phyloP scores from a whole-genome alignment of 306 rosid genomes.

The Vigna unguiculata region DNA sequence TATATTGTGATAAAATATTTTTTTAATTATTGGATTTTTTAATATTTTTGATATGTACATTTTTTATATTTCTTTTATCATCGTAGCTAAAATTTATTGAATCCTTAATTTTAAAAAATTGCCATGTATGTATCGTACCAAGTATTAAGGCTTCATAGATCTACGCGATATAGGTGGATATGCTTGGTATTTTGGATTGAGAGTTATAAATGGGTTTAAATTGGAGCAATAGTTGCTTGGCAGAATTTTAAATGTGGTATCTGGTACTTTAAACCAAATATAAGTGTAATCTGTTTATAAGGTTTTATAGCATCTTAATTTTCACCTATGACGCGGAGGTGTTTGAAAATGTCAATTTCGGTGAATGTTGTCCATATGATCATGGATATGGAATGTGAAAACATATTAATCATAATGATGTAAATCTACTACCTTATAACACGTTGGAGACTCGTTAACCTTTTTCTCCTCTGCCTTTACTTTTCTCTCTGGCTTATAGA shows the following conservation, averaged over 20 bases:
- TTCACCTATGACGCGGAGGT: neutral
- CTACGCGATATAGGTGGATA: neutral
- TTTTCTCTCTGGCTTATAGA: constrained; percentile 31
- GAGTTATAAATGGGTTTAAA: neutral
- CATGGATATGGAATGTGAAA: constrained; percentile 9
- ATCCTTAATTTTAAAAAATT: no score
- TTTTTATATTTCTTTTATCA: no score
- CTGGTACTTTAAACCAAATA: neutral
- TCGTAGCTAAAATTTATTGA: no score
- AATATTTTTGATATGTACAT: no score
- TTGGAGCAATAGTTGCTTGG: neutral
- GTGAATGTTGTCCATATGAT: neutral
- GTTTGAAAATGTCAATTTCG: neutral
- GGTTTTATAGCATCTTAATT: constrained; percentile 1
- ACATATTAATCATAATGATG: constrained; percentile 10
- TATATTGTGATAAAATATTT: no score
- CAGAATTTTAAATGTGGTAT: neutral
- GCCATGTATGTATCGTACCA: no score
- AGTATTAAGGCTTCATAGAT: no score
- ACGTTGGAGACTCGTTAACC: neutral
- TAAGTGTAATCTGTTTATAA: neutral
- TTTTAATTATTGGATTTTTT: no score
- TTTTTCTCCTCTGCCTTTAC: constrained; percentile 1
- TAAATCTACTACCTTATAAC: constrained; percentile 22
- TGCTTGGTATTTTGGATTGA: neutral